Evolutionary conservation across 345 rosid species (phyloP).

Genomic region (Eucalyptus viminalis): DNA sequence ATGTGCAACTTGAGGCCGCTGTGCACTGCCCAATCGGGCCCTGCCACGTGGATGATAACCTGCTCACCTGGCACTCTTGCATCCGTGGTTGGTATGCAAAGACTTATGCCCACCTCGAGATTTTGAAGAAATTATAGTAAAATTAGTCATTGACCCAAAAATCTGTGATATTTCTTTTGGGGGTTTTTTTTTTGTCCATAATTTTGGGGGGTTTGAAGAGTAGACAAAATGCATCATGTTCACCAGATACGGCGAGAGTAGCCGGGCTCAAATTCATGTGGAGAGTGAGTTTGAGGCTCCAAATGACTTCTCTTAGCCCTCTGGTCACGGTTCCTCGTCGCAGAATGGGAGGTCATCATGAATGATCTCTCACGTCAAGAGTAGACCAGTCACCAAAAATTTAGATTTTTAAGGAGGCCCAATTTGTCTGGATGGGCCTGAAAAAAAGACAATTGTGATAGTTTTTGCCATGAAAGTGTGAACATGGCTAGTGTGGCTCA

Average conservation of each 20-base stretch:
- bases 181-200: background rate
- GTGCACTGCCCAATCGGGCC: background rate
- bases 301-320: background rate
- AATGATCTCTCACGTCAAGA: background rate
- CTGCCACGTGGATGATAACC: constrained; percentile 6
- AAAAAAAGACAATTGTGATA: background rate
- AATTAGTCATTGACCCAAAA: background rate
- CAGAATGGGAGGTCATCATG: background rate
- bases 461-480: background rate
- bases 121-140: background rate
- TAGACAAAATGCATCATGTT: background rate
- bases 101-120: background rate
- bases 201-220: background rate
- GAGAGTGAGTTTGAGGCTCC: background rate
- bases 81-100: background rate
- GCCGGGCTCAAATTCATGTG: background rate
- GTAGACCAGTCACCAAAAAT: background rate
- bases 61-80: background rate
- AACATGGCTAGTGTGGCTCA: background rate
- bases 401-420: background rate
- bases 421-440: background rate
- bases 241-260: background rate
- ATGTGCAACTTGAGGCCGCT: constrained; percentile 16
- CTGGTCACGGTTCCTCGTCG: background rate
- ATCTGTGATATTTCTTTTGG: background rate